phyloP scores from a whole-genome alignment of 805 yeast species.

The Nakazawaea peltata region DNA sequence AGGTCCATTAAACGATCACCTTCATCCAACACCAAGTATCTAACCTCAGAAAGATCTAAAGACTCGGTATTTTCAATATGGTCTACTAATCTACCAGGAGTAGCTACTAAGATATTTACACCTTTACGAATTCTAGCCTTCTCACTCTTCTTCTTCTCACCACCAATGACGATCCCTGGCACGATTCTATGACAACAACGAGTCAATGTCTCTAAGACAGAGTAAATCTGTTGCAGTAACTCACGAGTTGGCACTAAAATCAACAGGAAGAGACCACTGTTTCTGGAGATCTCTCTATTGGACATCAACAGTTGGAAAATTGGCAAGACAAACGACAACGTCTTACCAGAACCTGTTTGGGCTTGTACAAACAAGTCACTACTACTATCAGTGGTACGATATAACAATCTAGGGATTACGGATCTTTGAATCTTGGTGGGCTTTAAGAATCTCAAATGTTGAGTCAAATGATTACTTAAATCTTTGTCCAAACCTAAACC shows the following conservation, averaged over 20 bases:
- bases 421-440: conserved; percentile 88
- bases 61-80: conserved; percentile 86
- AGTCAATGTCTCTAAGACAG: conserved; percentile 66
- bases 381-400: conserved; percentile 23
- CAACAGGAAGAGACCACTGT: conserved; percentile 81
- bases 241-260: conserved; percentile 94
- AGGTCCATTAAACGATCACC: conserved; percentile 94
- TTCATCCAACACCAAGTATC: conserved; percentile 92
- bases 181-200: conserved; percentile 82
- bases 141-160: conserved; percentile 95
- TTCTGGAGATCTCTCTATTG: conserved; percentile 42
- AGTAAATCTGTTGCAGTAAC: conserved; percentile 81
- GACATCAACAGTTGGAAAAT: conserved; percentile 65
- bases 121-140: conserved; percentile 95
- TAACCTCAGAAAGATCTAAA: conserved; percentile 60
- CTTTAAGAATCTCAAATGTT: conserved; percentile 42
- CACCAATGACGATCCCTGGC: conserved; percentile 96
- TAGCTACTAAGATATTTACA: conserved; percentile 90
- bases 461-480: conserved; percentile 46
- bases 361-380: conserved; percentile 86
- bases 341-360: conserved; percentile 98
- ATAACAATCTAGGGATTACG: conserved; percentile 56
- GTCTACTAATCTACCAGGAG: conserved; percentile 94
- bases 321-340: conserved; percentile 81
- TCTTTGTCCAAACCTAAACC: conserved; percentile 60